These are phyloP conservation scores for Grammothele lineata DNA, from an alignment of 768 basidiomycete genomes.

Conservation along the genomic window DNA sequence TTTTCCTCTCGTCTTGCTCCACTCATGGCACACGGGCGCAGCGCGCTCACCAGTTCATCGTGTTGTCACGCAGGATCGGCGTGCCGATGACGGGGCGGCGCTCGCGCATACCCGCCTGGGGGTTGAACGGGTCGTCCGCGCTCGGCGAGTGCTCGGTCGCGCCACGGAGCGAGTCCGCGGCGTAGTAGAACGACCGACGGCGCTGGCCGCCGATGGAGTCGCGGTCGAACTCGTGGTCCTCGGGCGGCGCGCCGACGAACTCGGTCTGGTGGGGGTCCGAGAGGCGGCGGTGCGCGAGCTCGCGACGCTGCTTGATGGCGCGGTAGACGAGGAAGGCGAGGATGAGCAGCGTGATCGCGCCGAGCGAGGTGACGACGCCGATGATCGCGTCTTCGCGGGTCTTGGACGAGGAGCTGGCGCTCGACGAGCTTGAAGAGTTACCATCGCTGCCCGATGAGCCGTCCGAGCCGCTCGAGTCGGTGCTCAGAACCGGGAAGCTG, in stretches of 20 bases:
- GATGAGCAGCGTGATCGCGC: constrained; percentile 70
- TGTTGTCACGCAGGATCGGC: constrained; percentile 76
- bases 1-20: no score
- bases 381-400: constrained; percentile 83
- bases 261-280: constrained; percentile 42
- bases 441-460: constrained; percentile 19
- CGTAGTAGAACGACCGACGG: constrained; percentile 79
- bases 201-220: constrained; percentile 71
- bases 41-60: constrained; percentile 67
- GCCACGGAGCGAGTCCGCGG: constrained; percentile 76
- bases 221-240: constrained; percentile 73
- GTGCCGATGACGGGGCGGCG: constrained; percentile 67
- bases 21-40: no score
- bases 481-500: constrained; percentile 51
- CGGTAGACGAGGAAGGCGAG: constrained; percentile 70
- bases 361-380: constrained; percentile 81
- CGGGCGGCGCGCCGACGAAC: constrained; percentile 46
- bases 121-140: constrained; percentile 31
- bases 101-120: constrained; percentile 50
- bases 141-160: constrained; percentile 31
- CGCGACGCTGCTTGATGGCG: constrained; percentile 60
- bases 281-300: constrained; percentile 67
- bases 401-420: constrained; percentile 30
- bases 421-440: constrained; percentile 1
- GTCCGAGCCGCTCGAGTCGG: constrained; percentile 21